phyloP scores from a whole-genome alignment of 495 filamentous ascomycete genomes.

The Hyphodiscus hymeniophilus region DNA sequence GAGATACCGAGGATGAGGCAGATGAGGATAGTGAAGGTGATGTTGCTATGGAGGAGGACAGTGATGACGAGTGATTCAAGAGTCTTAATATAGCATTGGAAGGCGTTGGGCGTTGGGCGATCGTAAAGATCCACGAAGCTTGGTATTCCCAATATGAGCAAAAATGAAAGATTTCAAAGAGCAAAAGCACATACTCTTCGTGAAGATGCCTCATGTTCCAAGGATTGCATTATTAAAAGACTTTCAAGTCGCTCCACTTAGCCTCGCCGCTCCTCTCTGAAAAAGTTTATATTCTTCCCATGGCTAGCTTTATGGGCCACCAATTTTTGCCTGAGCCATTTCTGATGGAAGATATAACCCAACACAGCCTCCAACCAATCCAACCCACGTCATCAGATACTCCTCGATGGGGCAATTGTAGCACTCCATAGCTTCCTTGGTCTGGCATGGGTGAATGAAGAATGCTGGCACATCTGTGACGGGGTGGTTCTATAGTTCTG shows the following conservation, averaged over 20 bases:
- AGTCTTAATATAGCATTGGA: slow-evolving; percentile 3
- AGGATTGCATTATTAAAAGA: no score
- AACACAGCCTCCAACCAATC: slow-evolving; percentile 64
- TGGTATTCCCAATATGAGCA: no score
- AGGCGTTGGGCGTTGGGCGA: slow-evolving; percentile 7
- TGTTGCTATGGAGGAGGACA: slow-evolving; percentile 67
- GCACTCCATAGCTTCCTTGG: slow-evolving; percentile 64
- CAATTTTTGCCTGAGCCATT: slow-evolving; percentile 36
- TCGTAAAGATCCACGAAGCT: no score
- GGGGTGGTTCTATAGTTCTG: slow-evolving; percentile 62
- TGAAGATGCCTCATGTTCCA: not conserved
- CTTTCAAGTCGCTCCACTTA: no score
- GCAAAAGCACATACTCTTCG: not conserved
- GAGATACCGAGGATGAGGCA: slow-evolving; percentile 52
- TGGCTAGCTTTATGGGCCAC: no score
- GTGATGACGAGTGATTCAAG: slow-evolving; percentile 41
- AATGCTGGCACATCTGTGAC: slow-evolving; percentile 62
- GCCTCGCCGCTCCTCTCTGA: no score
- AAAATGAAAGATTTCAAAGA: not conserved
- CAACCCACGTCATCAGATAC: slow-evolving; percentile 77
- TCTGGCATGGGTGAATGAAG: slow-evolving; percentile 81
- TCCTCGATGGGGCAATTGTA: slow-evolving; percentile 47
- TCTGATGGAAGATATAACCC: slow-evolving; percentile 61
- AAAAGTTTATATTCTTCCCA: no score
- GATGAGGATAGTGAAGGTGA: slow-evolving; percentile 52